Conservation (phyloP, 2,329 filamentous ascomycete genomes). For the Arthrobotrys pseudoclavata region DNA sequence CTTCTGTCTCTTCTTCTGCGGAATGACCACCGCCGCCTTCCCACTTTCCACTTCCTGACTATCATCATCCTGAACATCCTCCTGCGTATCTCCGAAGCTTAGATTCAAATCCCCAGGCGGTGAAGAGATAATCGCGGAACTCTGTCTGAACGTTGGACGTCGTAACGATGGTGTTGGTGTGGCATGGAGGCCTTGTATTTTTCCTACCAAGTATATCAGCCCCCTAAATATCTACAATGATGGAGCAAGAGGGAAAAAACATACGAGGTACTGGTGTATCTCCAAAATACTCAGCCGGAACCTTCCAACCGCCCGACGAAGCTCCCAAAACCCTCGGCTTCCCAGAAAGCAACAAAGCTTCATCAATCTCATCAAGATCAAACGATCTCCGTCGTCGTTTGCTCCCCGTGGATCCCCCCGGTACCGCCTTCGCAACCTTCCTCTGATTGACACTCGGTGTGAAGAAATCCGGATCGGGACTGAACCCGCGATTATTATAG, state of each 20-base stretch:
- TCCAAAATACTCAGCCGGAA: conserved; percentile 34
- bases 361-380: conserved; percentile 58
- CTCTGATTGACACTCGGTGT: conserved; percentile 2
- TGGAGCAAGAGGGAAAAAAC: background rate
- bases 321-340: conserved; percentile 49
- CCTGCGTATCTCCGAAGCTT: conserved; percentile 57
- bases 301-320: conserved; percentile 47
- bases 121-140: conserved; percentile 41
- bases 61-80: conserved; percentile 57
- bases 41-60: background rate
- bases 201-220: conserved; percentile 19
- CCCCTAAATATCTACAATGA: background rate
- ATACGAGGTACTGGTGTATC: conserved; percentile 31
- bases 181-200: conserved; percentile 18
- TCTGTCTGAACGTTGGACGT: conserved; percentile 23
- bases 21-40: background rate
- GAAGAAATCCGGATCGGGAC: conserved; percentile 54
- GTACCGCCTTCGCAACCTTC: background rate
- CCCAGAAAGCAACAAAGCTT: conserved; percentile 38
- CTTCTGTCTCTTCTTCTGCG: conserved; percentile 41
- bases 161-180: conserved; percentile 43
- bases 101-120: conserved; percentile 46
- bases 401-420: too few species aligned
- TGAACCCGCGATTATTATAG: conserved; percentile 38
- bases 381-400: conserved; percentile 36